Conservation (phyloP, 148 eudicot species). For the Bassia scoparia region DNA sequence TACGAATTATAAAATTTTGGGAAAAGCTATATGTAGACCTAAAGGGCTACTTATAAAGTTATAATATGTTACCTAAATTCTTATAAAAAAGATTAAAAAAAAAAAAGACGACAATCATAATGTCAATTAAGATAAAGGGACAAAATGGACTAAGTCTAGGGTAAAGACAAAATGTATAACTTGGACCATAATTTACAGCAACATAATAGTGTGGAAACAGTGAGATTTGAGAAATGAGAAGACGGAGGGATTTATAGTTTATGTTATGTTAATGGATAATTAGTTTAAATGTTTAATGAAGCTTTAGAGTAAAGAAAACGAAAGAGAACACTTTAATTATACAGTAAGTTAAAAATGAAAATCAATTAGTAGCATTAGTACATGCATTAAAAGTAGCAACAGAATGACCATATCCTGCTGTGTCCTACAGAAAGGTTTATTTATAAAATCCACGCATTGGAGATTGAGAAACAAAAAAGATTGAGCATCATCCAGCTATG, state of each 20-base stretch:
- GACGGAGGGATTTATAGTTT: too few relatives aligned
- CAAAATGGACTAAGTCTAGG: neutral
- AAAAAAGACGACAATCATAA: too few relatives aligned
- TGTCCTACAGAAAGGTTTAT: neutral
- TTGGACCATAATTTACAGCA: neutral
- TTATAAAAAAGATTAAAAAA: too few relatives aligned
- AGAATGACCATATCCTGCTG: neutral
- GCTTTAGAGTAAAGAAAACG: slow-evolving; percentile 27
- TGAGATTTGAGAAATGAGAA: neutral
- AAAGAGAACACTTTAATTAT: slow-evolving; percentile 26
- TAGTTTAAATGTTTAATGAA: neutral
- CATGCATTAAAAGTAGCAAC: slow-evolving; percentile 29
- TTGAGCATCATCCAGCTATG: slow-evolving; percentile 29
- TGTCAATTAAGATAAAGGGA: neutral
- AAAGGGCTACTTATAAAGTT: too few relatives aligned
- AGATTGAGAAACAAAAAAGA: slow-evolving; percentile 16
- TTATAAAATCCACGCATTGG: slow-evolving; percentile 20
- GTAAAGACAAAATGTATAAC: neutral
- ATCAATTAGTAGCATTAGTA: slow-evolving; percentile 2
- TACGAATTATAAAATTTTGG: too few relatives aligned
- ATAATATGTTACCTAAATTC: too few relatives aligned
- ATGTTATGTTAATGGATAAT: too few relatives aligned
- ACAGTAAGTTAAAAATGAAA: slow-evolving; percentile 15
- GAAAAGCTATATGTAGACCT: too few relatives aligned
- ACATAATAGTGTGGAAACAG: neutral